Evolutionary conservation across 768 basidiomycete species (phyloP), one percentile per base, ranked within the genome.

Genomic region (Grammothele lineata): DNA sequence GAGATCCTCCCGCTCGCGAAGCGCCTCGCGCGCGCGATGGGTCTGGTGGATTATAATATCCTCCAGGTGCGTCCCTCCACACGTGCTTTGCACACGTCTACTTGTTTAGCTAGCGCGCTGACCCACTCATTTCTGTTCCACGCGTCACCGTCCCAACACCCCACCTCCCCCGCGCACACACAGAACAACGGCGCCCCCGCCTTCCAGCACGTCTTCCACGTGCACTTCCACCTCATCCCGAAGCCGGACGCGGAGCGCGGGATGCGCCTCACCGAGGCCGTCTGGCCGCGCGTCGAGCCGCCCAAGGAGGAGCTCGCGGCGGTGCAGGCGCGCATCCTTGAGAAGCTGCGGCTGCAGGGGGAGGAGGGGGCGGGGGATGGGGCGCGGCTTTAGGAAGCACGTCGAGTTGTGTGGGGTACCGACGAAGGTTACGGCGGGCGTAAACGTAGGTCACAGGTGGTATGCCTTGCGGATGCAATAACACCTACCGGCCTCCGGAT

Each of bases 151-250:
- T 24, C 7, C 22, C 25, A 19, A 24, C 39, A 40, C 25, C 7
- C 12, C 19, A 24, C 23, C 14, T 8, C 10, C 15, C 15, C 22
- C 8, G 15, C n/a, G n/a, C n/a, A n/a, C n/a, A n/a, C n/a, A n/a
- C 53, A 83, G 81, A 87, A 87, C 68, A 87, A 87, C 56, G 84
- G 85, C 5, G 62, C 69, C 39, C 64, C 75, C 52, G 77, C 78
- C 7, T 78, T 80, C 49, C 66, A 67, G 56, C 64, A 64, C n/a
- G 90, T 95, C 19, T 76, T 81, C 44, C 92, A 95, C 58, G 90
- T 92, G 12, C 92, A 94, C 63, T 92, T 92, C 69, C 92, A 97
- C 58, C 74, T 96, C 57, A 93, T 96, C 51, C 93, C 93, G 3
- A 96, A 95, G 62, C 91, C 87, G 0, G 63, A 67, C 21, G 76